These are phyloP conservation scores for Fusarium abutilonis DNA, from an alignment of 2,329 filamentous ascomycete species.

Conservation along the genomic window DNA sequence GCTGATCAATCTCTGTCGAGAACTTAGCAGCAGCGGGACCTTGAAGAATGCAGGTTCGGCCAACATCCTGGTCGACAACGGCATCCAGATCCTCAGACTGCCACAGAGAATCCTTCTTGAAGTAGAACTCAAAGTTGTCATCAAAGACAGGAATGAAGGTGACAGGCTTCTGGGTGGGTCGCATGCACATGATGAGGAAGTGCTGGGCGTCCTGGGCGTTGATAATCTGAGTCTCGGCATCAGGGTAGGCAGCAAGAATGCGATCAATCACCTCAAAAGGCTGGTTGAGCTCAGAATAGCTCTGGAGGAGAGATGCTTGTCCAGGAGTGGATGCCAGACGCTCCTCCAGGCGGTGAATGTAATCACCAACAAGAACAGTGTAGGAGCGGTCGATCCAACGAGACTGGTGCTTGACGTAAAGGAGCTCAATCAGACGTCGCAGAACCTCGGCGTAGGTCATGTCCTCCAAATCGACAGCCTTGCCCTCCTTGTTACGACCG, in stretches of 20 bases:
- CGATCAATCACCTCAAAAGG: slow-evolving; percentile 82
- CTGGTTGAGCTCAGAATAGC: slow-evolving; percentile 84
- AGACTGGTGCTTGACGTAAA: slow-evolving; percentile 90
- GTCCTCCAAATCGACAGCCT: slow-evolving; percentile 88
- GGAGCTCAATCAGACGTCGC: slow-evolving; percentile 85
- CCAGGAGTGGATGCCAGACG: slow-evolving; percentile 82
- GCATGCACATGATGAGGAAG: slow-evolving; percentile 91
- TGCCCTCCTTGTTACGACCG: slow-evolving; percentile 80
- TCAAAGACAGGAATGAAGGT: slow-evolving; percentile 96
- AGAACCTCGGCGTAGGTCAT: slow-evolving; percentile 95
- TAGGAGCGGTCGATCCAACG: slow-evolving; percentile 92
- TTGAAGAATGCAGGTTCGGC: slow-evolving; percentile 94
- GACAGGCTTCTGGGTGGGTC: slow-evolving; percentile 92
- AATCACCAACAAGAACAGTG: slow-evolving; percentile 86
- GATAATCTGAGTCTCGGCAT: slow-evolving; percentile 89
- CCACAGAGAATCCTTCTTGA: slow-evolving; percentile 99
- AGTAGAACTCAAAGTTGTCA: slow-evolving; percentile 98
- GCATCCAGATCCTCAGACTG: slow-evolving; percentile 98
- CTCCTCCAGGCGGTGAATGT: slow-evolving; percentile 96
- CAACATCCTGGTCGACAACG: slow-evolving; percentile 95
- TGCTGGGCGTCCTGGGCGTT: slow-evolving; percentile 98
- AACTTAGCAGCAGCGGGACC: slow-evolving; percentile 93
- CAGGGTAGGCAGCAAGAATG: slow-evolving; percentile 84
- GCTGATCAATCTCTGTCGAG: slow-evolving; percentile 89
- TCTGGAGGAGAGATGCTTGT: slow-evolving; percentile 86